These are phyloP conservation scores for Verticillium longisporum DNA, from an alignment of 2,329 filamentous ascomycete genomes.

Conservation along the genomic window DNA sequence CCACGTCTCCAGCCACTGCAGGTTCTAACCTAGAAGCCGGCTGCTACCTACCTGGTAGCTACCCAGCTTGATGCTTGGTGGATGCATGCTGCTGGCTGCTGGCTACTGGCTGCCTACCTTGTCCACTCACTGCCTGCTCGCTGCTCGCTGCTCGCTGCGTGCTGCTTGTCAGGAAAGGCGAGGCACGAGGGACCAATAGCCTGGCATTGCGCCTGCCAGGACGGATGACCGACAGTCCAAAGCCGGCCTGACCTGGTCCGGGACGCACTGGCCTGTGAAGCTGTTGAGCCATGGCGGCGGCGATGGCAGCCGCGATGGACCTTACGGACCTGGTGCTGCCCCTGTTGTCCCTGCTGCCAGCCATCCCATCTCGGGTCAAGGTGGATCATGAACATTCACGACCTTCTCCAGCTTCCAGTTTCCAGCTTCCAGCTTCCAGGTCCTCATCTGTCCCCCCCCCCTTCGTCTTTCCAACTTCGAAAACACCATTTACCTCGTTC, in stretches of 20 bases:
- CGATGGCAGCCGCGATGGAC: background rate
- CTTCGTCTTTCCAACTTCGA: background rate
- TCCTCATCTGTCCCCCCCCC: background rate
- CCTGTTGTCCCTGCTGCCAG: background rate
- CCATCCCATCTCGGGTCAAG: background rate
- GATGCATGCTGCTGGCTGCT: no score
- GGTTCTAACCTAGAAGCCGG: background rate
- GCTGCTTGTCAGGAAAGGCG: no score
- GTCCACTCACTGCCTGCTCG: no score
- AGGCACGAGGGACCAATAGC: background rate
- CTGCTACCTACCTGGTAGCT: background rate
- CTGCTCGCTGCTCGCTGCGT: no score
- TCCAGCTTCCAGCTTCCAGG: background rate
- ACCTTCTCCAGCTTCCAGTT: background rate
- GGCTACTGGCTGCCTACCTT: no score
- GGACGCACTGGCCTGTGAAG: background rate
- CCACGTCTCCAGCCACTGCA: background rate
- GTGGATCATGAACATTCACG: background rate
- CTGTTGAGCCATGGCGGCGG: background rate
- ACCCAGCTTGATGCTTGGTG: background rate
- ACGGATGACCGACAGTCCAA: background rate
- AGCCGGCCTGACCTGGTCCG: background rate
- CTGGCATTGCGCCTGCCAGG: background rate
- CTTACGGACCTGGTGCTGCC: background rate
- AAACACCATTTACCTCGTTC: background rate